Conservation (phyloP, 139 green algal genomes). For the Eudorina sp. region DNA sequence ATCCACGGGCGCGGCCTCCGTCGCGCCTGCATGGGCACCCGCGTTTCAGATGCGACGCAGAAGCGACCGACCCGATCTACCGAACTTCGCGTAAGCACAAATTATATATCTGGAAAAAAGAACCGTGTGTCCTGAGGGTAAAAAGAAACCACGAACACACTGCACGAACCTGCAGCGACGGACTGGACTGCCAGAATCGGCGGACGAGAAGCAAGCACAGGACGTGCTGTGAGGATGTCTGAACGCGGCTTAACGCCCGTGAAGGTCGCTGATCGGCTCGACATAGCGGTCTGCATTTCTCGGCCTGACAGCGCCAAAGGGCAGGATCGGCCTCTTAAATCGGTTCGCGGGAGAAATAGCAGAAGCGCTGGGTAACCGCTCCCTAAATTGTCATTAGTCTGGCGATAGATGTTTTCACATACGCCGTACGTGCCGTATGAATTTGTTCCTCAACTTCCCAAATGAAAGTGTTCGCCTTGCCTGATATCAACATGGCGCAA, state of each 20-base stretch:
- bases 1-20: slow-evolving; percentile 59
- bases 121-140: neutral
- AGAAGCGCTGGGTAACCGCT: too few species aligned
- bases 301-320: neutral
- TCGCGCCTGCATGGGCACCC: neutral
- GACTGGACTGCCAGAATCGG: neutral
- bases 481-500: too few species aligned
- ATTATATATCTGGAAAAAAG: too few species aligned
- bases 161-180: slow-evolving; percentile 11
- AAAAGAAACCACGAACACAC: neutral
- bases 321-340: neutral
- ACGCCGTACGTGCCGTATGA: neutral
- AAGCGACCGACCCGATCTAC: too few species aligned
- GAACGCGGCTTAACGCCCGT: neutral
- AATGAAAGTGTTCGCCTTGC: too few species aligned
- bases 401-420: neutral
- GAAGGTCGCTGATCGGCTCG: slow-evolving; percentile 25
- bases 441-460: too few species aligned
- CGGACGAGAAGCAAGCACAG: neutral
- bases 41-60: slow-evolving; percentile 2
- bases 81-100: too few species aligned
- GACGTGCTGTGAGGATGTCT: neutral
- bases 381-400: neutral
- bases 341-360: neutral
- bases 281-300: slow-evolving; percentile 10